Conservation (phyloP, 441 rosid genomes). For the Populus trichocarpa region DNA sequence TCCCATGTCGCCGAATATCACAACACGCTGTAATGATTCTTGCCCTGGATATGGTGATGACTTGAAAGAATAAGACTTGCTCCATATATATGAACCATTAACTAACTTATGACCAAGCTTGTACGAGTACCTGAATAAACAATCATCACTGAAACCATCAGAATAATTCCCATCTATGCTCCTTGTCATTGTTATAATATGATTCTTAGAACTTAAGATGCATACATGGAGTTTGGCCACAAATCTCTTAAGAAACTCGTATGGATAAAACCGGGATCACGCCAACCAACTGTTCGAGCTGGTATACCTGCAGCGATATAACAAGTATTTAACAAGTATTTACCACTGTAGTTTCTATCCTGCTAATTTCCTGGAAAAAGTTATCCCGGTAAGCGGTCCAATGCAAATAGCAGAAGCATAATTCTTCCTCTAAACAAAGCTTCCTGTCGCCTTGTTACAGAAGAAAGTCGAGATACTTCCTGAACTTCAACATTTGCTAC, state of each 20-base stretch:
- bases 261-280: constrained; percentile 92
- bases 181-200: background rate
- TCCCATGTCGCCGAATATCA: constrained; percentile 91
- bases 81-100: constrained; percentile 54
- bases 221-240: constrained; percentile 82
- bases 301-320: constrained; percentile 53
- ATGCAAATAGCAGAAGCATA: no score
- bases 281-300: constrained; percentile 93
- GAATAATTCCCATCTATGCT: background rate
- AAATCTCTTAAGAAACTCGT: constrained; percentile 82
- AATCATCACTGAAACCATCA: background rate
- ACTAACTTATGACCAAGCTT: constrained; percentile 63
- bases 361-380: no score
- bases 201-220: background rate
- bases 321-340: no score
- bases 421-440: no score
- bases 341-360: no score
- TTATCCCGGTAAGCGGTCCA: no score
- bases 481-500: no score
- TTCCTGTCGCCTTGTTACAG: no score
- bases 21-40: constrained; percentile 71
- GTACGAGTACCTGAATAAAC: constrained; percentile 60
- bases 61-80: constrained; percentile 62
- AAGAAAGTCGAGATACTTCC: no score
- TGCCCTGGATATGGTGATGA: constrained; percentile 91